Conservation (phyloP, 805 yeast species). For the Kodamaea laetipori region DNA sequence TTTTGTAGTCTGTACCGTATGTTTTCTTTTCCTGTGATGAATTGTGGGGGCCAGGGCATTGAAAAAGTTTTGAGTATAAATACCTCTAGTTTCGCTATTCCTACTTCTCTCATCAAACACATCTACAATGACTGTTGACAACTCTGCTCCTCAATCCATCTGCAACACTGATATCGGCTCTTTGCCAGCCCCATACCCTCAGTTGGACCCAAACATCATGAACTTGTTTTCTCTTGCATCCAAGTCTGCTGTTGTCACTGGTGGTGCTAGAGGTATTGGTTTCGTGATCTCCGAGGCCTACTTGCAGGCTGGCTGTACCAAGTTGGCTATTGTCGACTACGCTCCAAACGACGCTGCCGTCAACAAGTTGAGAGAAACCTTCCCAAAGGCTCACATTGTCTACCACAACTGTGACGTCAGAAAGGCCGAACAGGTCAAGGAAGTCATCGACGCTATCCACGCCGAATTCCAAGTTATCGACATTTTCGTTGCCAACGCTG, state of each 20-base stretch:
- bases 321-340: conserved; percentile 46
- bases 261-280: conserved; percentile 44
- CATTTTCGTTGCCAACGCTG: conserved; percentile 50
- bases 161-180: conserved; percentile 40
- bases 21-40: neutral
- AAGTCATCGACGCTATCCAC: conserved; percentile 33
- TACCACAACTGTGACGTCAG: conserved; percentile 44
- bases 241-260: conserved; percentile 39
- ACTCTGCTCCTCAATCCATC: conserved; percentile 21
- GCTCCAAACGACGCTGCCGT: conserved; percentile 32
- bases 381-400: conserved; percentile 35
- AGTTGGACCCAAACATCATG: conserved; percentile 27
- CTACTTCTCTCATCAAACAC: neutral
- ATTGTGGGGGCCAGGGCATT: neutral
- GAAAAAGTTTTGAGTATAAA: conserved; percentile 5
- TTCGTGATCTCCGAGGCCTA: conserved; percentile 38
- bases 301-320: conserved; percentile 37
- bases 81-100: neutral
- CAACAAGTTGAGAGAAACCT: conserved; percentile 26
- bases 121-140: conserved; percentile 29
- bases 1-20: too few relatives aligned
- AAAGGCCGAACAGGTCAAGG: conserved; percentile 37
- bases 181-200: conserved; percentile 41
- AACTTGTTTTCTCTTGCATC: conserved; percentile 33
- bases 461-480: conserved; percentile 39